Evolutionary conservation across 371 early-diverging fungal genomes (phyloP), one percentile per base, ranked within the genome.

Genomic region (Sporodiniella umbellata): DNA sequence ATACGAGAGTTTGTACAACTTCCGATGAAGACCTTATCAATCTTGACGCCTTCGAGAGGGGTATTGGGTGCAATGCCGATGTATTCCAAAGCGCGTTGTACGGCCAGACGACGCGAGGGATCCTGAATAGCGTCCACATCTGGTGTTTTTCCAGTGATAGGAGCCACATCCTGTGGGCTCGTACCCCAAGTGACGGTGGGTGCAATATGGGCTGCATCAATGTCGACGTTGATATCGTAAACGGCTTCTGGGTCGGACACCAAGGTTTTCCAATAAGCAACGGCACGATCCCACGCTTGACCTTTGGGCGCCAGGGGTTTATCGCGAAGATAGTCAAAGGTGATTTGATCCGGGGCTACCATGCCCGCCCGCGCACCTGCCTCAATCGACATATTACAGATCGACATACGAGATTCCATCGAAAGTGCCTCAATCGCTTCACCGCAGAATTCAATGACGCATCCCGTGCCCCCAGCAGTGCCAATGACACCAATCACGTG

Each of bases 1-100:
- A 86, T 86, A 51, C 86, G 83, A n/a, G 84, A 81, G 64, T 86
- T 86, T 40, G 86, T 86, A 60, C 86, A 86, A 33, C 81, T 81
- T 19, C 86, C 86, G 43, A 86, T 86, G 55, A 86, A 86, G 25
- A 81, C 84, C 64, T 76, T 76, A 68, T 86, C 84, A 26, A 86
- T 66, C 63, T 70, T 65, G 56, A 86, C 75, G 22, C 68, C 58
- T 49, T 72, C 68, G 73, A 86, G 71, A 22, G 68, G 72, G 1
- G 80, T 81, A 54, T 81, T 80, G 53, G 86, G 80, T n/a, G 61
- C 67, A 51, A 86, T 64, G 17, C 84, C 86, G 66, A 86, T 86
- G 57, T 86, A 86, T 8, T 68, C 71, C 48, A 83, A 57, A 19
- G 84, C 78, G 33, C 84, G 74, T 51, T 78, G 67, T 50, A 81